Base-by-base conservation (phyloP, 176 grass and related monocot genomes). In the Olyra latifolia region DNA sequence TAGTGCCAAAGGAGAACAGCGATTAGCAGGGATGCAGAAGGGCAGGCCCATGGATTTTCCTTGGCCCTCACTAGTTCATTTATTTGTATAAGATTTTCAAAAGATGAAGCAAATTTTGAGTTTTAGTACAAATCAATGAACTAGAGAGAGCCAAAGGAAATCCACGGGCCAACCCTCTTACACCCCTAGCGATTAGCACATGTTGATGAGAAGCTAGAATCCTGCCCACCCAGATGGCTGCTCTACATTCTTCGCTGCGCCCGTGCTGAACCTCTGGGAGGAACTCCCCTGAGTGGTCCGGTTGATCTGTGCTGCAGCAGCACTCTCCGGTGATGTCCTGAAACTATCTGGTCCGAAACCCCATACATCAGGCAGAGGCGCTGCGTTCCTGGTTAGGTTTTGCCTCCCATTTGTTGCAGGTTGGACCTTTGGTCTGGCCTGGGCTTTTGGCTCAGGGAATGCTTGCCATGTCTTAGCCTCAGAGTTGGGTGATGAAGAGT, bases 221-320 rank as follows among this genome's bases (percentile, higher is more conserved):
- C 88, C 88, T 25, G 93, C 86, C 93, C 93, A 97, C 55, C 93
- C 93, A 67, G 93, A 70, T 86, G 93, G 93, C 38, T 87, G 86
- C 2, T 91, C 86, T 55, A 61, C 45, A 43, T 86, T 87, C 86
- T 84, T 87, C 0, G 55, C 29, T 27, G 47, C 30, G 4, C 76
- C 61, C 2, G 38, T 19, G 39, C 71, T 77, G 56, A 91, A 91
- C 69, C 89, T 88, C 84, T 87, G 92, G 2, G 89, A 91, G 46
- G 89, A 87, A 62, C 72, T 85, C 72, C 86, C 89, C 42, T 50
- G 77, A 42, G 9, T 52, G 10, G 66, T 11, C 77, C 80, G 69
- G 40, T 71, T 66, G 23, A 74, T 43, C 66, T 89, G 65, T 20
- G 82, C 7, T 46, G 80, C 60, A 24, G 80, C 68, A 64, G 84